Evolutionary conservation across 164 flowering plant species (phyloP).

Genomic region (Vitis rotundifolia): DNA sequence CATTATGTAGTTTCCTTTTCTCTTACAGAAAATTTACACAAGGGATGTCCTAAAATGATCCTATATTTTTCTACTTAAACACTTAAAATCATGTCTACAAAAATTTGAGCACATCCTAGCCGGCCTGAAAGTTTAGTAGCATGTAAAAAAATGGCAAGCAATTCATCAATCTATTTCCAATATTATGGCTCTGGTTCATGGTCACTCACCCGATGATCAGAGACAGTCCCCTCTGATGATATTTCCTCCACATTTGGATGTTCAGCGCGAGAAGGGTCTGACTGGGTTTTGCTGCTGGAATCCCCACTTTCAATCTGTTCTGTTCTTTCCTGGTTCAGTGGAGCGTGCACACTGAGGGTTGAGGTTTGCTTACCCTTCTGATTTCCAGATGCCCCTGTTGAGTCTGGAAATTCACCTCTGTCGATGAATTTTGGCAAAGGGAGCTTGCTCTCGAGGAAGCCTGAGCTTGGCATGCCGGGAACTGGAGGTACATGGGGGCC

Average conservation of each 20-base stretch:
- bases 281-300: constrained; percentile 54
- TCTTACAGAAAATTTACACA: constrained; percentile 47
- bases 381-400: constrained; percentile 25
- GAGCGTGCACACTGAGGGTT: constrained; percentile 11
- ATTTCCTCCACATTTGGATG: constrained; percentile 36
- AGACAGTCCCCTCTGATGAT: constrained; percentile 67
- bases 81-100: constrained; percentile 51
- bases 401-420: constrained; percentile 15
- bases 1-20: constrained; percentile 31
- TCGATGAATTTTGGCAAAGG: constrained; percentile 30
- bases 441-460: constrained; percentile 24
- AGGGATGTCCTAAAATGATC: constrained; percentile 25
- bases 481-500: constrained; percentile 29
- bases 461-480: constrained; percentile 30
- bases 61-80: constrained; percentile 26
- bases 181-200: constrained; percentile 23
- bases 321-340: constrained; percentile 14
- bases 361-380: constrained; percentile 22
- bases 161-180: background rate
- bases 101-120: constrained; percentile 33
- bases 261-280: constrained; percentile 34
- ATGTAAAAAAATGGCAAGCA: constrained; percentile 7
- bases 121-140: constrained; percentile 14
- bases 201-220: constrained; percentile 47
- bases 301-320: constrained; percentile 43